Evolutionary conservation across 2,329 filamentous ascomycete species (phyloP).

Genomic region (Fusarium armeniacum): DNA sequence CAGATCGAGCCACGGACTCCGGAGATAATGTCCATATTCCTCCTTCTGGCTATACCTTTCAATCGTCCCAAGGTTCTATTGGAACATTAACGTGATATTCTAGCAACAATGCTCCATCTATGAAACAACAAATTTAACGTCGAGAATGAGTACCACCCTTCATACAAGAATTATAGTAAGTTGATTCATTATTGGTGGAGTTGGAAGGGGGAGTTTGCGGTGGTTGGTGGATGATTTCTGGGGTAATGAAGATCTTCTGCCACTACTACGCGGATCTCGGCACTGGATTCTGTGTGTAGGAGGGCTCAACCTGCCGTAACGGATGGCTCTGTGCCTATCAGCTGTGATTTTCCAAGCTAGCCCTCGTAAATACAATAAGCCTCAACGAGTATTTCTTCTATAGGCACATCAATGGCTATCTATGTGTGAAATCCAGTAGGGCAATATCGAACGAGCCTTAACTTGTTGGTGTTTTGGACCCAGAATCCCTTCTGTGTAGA

Average conservation of each 20-base stretch:
- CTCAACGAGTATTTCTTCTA: background rate
- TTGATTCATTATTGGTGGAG: constrained; percentile 21
- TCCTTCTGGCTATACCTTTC: constrained; percentile 6
- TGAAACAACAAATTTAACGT: constrained; percentile 21
- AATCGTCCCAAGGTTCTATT: background rate
- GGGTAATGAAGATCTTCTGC: background rate
- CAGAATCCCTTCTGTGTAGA: accelerated
- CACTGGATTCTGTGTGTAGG: background rate
- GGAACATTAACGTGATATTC: background rate
- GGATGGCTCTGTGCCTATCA: too few relatives aligned
- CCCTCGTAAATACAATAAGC: accelerated
- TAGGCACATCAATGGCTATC: background rate
- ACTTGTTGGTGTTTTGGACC: too few relatives aligned
- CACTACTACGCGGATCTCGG: constrained; percentile 2
- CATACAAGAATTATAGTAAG: background rate
- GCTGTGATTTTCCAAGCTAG: background rate
- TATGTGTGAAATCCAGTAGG: accelerated
- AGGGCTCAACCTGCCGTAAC: background rate
- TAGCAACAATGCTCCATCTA: background rate
- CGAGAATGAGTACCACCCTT: constrained; percentile 7
- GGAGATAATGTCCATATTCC: constrained; percentile 11
- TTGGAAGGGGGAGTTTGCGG: background rate
- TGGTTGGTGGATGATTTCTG: constrained; percentile 12
- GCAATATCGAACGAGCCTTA: too few relatives aligned
- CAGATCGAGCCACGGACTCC: constrained; percentile 24